Percentiles rank a stretch among this genome's conserved stretches.
Evolutionary conservation across 495 filamentous ascomycete genomes (phyloP).

Genomic region (Tuber umbilicatum): DNA sequence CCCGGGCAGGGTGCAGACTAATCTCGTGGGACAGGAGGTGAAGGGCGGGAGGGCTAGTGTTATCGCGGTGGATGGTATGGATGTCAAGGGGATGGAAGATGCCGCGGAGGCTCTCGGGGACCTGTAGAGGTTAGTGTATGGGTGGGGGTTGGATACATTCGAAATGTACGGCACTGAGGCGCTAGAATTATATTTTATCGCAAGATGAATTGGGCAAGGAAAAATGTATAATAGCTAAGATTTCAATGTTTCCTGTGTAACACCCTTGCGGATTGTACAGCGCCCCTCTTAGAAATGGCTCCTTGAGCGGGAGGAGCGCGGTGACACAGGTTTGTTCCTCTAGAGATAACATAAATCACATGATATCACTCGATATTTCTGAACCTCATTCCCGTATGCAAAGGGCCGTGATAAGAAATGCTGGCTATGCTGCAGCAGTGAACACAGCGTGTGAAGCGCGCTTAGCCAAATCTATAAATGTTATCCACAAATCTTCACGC

Average conservation of each 20-base stretch:
- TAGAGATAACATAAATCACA: not conserved
- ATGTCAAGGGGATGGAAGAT: constrained; percentile 73
- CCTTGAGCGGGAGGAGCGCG: not conserved
- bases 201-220: not conserved
- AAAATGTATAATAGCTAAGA: not conserved
- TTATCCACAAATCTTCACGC: not conserved
- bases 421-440: not conserved
- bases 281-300: not conserved
- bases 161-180: not conserved
- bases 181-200: not conserved
- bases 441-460: not conserved
- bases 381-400: not conserved
- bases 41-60: constrained; percentile 75
- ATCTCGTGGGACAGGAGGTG: constrained; percentile 92
- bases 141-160: not conserved
- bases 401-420: not conserved
- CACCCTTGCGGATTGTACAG: not conserved
- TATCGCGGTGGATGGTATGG: constrained; percentile 86
- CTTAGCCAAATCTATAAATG: not conserved
- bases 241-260: not conserved
- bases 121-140: constrained; percentile 5
- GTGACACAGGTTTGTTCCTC: not conserved
- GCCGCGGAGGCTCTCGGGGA: constrained; percentile 65
- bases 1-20: constrained; percentile 88
- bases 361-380: not conserved